Evolutionary conservation across 257 asterid genomes (phyloP), one percentile per base, ranked within the genome.

Genomic region (Solanum chmielewskii): DNA sequence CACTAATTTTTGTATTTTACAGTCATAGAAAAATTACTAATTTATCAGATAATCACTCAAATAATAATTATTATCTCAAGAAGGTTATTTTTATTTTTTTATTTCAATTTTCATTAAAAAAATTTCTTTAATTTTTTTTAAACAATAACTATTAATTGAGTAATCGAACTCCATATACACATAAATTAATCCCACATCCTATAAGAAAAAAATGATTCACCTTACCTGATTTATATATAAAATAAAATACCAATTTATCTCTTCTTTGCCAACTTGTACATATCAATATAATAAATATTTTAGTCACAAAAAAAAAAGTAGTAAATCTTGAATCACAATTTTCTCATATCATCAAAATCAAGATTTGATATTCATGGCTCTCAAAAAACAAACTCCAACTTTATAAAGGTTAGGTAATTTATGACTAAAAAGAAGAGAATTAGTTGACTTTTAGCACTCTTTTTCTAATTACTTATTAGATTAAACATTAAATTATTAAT

Each of bases 211-310:
- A 31, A 1, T 82, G 90, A 91, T 90, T 86, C 91, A 87, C 71
- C 71, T 82, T 7, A 89, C 90, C 94, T 88, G 80, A 56, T 89
- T 56, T 62, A 49, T 49, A 91, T 62, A 49, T 49, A 91, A 90
- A 1, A 49, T 49, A 91, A 90, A 1, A 88, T 89, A 86, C 59
- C 88, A 89, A 89, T 76, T 66, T 44, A 85, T 56, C 81, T 87
- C 80, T 86, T 59, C 23, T 77, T 77, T 77, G 75, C 45, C 35
- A 74, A 12, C 33, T 83, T 41, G 31, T 66, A 76, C 64, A 13
- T 70, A 80, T 70, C 87, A 84, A 64, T 45, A 64, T 39, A 23
- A 33, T 49, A 66, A 3, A 6, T 69, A 10, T 62, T 56, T 45
- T 81, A 68, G 84, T 81, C 85, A 42, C 37, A 23, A 71, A 88